These are phyloP conservation scores for Kondoa malvinella DNA, from an alignment of 768 basidiomycete species.

Conservation along the genomic window DNA sequence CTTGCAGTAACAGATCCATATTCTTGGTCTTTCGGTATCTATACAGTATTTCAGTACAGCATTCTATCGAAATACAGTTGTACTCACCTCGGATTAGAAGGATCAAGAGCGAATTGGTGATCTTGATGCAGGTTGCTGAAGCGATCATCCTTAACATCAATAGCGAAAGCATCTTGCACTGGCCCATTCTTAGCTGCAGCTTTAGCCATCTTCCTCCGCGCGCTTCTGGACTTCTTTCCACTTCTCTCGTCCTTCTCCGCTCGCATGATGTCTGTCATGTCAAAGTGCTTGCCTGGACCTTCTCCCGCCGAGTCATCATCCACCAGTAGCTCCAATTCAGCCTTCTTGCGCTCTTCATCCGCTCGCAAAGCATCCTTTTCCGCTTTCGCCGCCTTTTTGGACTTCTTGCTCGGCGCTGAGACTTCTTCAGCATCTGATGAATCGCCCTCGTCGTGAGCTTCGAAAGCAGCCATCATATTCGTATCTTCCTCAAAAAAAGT, in stretches of 20 bases:
- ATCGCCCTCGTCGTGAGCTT: conserved; percentile 29
- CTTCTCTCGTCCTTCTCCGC: conserved; percentile 46
- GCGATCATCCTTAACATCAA: conserved; percentile 71
- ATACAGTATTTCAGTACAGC: background rate
- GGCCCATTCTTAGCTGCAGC: conserved; percentile 31
- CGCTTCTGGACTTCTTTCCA: conserved; percentile 26
- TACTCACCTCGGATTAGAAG: conserved; percentile 79
- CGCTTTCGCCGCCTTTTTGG: conserved; percentile 13
- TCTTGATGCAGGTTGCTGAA: conserved; percentile 79
- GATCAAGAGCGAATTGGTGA: conserved; percentile 84
- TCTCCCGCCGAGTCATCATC: conserved; percentile 36
- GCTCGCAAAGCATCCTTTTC: conserved; percentile 26
- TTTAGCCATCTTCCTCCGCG: conserved; percentile 32
- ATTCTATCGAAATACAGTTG: background rate
- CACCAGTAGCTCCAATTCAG: conserved; percentile 44
- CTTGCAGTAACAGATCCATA: conserved; percentile 70
- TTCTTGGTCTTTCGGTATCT: conserved; percentile 87
- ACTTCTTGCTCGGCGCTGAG: conserved; percentile 21
- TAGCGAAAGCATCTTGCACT: conserved; percentile 55
- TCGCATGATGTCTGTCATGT: conserved; percentile 72
- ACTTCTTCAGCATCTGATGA: conserved; percentile 21
- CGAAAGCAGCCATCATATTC: conserved; percentile 30
- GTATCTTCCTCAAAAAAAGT: conserved; percentile 57
- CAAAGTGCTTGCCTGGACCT: conserved; percentile 54
- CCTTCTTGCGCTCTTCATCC: conserved; percentile 18